Percentiles rank a stretch among this genome's conserved stretches.
These are phyloP conservation scores for Tricholoma flavovirens DNA, from an alignment of 768 basidiomycete species.

Conservation along the genomic window DNA sequence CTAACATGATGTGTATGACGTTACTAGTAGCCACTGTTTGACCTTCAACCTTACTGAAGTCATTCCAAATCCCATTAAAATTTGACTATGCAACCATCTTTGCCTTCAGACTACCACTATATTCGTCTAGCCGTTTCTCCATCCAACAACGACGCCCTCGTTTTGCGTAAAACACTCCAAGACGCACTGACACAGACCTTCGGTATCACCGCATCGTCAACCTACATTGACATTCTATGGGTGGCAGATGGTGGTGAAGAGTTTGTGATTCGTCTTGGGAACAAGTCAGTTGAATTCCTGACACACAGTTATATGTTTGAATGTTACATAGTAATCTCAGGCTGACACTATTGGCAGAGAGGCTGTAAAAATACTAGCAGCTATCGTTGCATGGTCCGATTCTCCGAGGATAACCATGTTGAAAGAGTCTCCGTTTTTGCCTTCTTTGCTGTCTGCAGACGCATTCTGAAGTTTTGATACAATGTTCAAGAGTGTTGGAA, in stretches of 20 bases:
- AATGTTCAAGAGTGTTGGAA: not conserved
- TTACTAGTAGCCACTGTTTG: too few relatives aligned
- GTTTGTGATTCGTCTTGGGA: slow-evolving; percentile 35
- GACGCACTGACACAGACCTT: slow-evolving; percentile 50
- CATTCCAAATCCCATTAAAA: not conserved
- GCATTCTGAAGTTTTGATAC: not conserved
- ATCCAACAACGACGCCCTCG: slow-evolving; percentile 33
- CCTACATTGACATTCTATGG: slow-evolving; percentile 57
- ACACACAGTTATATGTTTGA: not conserved
- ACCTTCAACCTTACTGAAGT: not conserved
- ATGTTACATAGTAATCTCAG: not conserved
- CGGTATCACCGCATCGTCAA: slow-evolving; percentile 45
- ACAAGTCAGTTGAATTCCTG: slow-evolving; percentile 26
- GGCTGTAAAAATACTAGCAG: slow-evolving; percentile 28
- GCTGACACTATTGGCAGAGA: slow-evolving; percentile 22
- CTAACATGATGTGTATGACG: too few relatives aligned
- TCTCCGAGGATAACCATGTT: slow-evolving; percentile 29
- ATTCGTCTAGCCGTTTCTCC: slow-evolving; percentile 40
- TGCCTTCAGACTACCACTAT: slow-evolving; percentile 34
- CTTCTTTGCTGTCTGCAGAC: slow-evolving; percentile 23
- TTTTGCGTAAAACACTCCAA: slow-evolving; percentile 49
- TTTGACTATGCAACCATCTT: slow-evolving; percentile 16
- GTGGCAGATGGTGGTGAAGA: slow-evolving; percentile 35
- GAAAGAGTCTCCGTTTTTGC: slow-evolving; percentile 37
- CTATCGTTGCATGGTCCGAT: slow-evolving; percentile 25